phyloP scores from a whole-genome alignment of 2,329 filamentous ascomycete genomes.

The Nemania sp. region DNA sequence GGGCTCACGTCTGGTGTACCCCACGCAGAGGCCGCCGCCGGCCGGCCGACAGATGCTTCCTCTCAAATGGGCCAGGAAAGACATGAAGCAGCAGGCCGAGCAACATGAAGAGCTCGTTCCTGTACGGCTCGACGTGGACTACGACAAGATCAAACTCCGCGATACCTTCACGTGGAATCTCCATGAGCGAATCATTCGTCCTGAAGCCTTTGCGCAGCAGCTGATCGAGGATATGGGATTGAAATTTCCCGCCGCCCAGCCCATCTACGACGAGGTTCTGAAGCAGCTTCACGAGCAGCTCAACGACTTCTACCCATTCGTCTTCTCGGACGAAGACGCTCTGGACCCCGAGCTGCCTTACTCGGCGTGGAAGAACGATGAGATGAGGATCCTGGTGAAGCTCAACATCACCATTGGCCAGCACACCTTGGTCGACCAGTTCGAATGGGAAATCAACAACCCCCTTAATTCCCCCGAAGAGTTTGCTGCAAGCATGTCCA shows the following conservation, averaged over 20 bases:
- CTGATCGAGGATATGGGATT: conserved; percentile 89
- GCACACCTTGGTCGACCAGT: conserved; percentile 93
- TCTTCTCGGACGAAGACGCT: conserved; percentile 86
- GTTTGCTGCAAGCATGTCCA: conserved; percentile 87
- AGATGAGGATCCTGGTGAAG: conserved; percentile 96
- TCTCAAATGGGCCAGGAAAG: conserved; percentile 76
- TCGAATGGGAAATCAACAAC: conserved; percentile 99
- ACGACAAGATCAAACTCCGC: conserved; percentile 92
- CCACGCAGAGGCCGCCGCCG: conserved; percentile 72
- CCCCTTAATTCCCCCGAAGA: conserved; percentile 91
- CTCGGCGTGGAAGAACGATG: conserved; percentile 95
- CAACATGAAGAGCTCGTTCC: conserved; percentile 91
- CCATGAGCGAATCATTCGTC: conserved; percentile 81
- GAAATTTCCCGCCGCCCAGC: conserved; percentile 70
- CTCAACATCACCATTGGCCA: conserved; percentile 97
- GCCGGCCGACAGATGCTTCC: conserved; percentile 76
- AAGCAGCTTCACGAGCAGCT: conserved; percentile 86
- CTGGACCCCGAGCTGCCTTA: conserved; percentile 90
- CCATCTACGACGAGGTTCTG: conserved; percentile 63
- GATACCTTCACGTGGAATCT: conserved; percentile 99
- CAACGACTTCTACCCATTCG: conserved; percentile 89
- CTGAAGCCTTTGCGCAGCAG: conserved; percentile 84
- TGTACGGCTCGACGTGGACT: conserved; percentile 88
- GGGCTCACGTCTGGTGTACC: conserved; percentile 74
- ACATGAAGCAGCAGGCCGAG: conserved; percentile 83